Evolutionary conservation across 2,329 filamentous ascomycete species (phyloP).

Genomic region (Talaromyces amestolkiae): DNA sequence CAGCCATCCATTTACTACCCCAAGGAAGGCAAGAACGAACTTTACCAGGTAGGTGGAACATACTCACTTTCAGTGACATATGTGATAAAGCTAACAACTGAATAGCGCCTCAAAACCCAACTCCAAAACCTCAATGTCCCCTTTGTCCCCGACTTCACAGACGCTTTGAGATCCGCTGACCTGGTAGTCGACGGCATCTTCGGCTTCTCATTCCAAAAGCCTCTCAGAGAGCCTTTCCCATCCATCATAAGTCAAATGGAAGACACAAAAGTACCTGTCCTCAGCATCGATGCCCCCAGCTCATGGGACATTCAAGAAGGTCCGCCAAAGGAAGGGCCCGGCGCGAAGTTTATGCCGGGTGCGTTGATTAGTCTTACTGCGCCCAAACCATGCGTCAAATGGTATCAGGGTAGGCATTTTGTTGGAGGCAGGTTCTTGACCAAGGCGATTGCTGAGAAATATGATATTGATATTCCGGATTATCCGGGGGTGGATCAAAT

Average conservation of each 20-base stretch:
- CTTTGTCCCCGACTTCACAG: constrained; percentile 76
- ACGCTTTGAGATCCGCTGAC: constrained; percentile 66
- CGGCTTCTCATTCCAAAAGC: constrained; percentile 88
- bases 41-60: constrained; percentile 67
- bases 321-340: constrained; percentile 72
- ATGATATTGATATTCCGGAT: constrained; percentile 74
- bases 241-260: constrained; percentile 75
- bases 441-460: constrained; percentile 75
- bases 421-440: constrained; percentile 87
- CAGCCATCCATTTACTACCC: constrained; percentile 86
- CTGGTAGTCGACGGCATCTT: constrained; percentile 93
- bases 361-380: constrained; percentile 86
- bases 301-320: constrained; percentile 92
- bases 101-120: constrained; percentile 75
- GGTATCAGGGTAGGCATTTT: constrained; percentile 86
- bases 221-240: constrained; percentile 89
- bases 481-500: constrained; percentile 89
- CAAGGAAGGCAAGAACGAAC: constrained; percentile 83
- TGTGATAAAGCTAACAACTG: background rate
- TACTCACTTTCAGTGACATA: too few relatives aligned
- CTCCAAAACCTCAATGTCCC: constrained; percentile 78
- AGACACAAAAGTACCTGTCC: constrained; percentile 70
- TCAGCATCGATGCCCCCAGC: constrained; percentile 88
- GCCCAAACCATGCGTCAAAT: constrained; percentile 82
- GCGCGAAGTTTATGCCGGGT: constrained; percentile 74